These are phyloP conservation scores for Strobilomyces dryophilus DNA, from an alignment of 768 basidiomycete genomes.

Conservation along the genomic window DNA sequence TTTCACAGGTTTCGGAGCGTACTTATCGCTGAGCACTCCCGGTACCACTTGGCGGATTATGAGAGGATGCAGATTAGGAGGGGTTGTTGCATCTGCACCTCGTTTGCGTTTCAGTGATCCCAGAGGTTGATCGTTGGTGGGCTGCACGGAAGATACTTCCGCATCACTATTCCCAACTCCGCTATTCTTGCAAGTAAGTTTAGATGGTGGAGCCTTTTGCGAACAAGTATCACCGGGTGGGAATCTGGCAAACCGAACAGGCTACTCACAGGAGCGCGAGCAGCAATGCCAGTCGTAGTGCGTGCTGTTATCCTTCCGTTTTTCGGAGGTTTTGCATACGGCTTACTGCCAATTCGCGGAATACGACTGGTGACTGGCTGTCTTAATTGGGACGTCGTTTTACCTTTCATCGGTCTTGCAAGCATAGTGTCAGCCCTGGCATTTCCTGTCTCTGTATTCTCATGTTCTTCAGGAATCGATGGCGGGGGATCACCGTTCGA, in stretches of 20 bases:
- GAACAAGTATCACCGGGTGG: not conserved
- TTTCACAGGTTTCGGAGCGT: conserved; percentile 24
- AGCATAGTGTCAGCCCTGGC: conserved; percentile 12
- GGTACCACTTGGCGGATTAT: conserved; percentile 36
- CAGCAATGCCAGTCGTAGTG: conserved; percentile 3
- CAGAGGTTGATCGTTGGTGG: conserved; percentile 5
- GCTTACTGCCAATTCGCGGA: conserved; percentile 56
- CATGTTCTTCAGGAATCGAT: conserved; percentile 33
- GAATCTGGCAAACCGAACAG: not conserved
- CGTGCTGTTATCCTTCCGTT: conserved; percentile 1
- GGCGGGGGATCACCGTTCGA: conserved; percentile 16
- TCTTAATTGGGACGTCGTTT: conserved; percentile 43
- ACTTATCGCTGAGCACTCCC: conserved; percentile 29
- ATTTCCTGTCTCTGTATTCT: conserved; percentile 4
- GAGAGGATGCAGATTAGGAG: conserved; percentile 25
- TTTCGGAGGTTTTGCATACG: conserved; percentile 44
- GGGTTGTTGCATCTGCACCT: conserved; percentile 12
- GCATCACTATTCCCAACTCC: conserved; percentile 4
- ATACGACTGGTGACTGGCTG: conserved; percentile 50
- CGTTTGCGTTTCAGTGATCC: conserved; percentile 33
- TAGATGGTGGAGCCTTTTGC: conserved; percentile 12
- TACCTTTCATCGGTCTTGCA: conserved; percentile 19
- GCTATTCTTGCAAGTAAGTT: conserved; percentile 8
- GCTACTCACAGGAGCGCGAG: conserved; percentile 18
- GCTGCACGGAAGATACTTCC: conserved; percentile 8